A percentile compares a stretch with the other conserved stretches of the same genome.
Conservation (phyloP, 345 rosid genomes). For the Arabidopsis thaliana region TAIR10.1 NC_003075.7:14166501-14167000, state of each 20-base stretch:
- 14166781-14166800: constrained; percentile 56
- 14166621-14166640: constrained; percentile 83
- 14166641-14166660: constrained; percentile 59
- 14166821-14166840: constrained; percentile 13
- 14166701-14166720: constrained; percentile 94
- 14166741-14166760: constrained; percentile 91
- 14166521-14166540: not conserved
- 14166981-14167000: not conserved
- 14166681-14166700: constrained; percentile 65
- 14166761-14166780: constrained; percentile 87
- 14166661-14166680: constrained; percentile 26
- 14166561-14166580: constrained; percentile 95
- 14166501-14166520: not conserved
- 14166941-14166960: not conserved
- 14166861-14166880: not conserved
- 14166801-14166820: constrained; percentile 3
- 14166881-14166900: not conserved
- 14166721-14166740: constrained; percentile 82
- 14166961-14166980: not conserved
- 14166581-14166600: constrained; percentile 77
- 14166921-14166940: not conserved
- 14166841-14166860: not conserved
- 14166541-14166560: constrained; percentile 36
- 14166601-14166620: constrained; percentile 90
- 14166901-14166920: not conserved